phyloP scores from a whole-genome alignment of 2,329 filamentous ascomycete species.

The Aaosphaeria arxii region DNA sequence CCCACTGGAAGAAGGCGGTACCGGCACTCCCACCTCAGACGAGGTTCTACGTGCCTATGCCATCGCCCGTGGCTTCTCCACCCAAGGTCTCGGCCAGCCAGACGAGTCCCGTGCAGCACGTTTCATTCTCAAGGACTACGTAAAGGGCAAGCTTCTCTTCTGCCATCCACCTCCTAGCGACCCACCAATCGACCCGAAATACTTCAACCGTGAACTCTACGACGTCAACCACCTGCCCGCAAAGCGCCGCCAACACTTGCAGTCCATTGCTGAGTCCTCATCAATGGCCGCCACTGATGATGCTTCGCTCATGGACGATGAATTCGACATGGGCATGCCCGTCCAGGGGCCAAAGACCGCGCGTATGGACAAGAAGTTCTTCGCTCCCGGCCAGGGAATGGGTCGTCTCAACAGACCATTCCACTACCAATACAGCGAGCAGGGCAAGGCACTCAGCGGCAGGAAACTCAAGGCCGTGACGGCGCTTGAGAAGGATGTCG shows the following conservation, averaged over 20 bases:
- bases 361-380: constrained; percentile 85
- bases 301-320: constrained; percentile 41
- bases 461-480: constrained; percentile 78
- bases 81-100: constrained; percentile 82
- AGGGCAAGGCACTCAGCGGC: constrained; percentile 78
- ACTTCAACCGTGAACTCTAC: constrained; percentile 90
- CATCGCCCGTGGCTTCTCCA: constrained; percentile 83
- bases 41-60: constrained; percentile 87
- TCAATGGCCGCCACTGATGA: constrained; percentile 38
- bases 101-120: constrained; percentile 91
- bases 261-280: constrained; percentile 40
- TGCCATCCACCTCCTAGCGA: constrained; percentile 79
- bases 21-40: constrained; percentile 76
- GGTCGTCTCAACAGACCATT: constrained; percentile 76
- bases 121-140: constrained; percentile 92
- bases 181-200: constrained; percentile 60
- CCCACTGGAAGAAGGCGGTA: constrained; percentile 87
- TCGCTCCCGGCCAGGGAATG: constrained; percentile 61
- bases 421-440: constrained; percentile 83
- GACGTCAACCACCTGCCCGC: constrained; percentile 76
- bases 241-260: constrained; percentile 69
- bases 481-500: constrained; percentile 80
- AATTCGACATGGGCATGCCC: constrained; percentile 47
- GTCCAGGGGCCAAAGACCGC: constrained; percentile 68
- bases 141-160: constrained; percentile 91